Base-by-base conservation (phyloP, 164 flowering plant genomes). In the Santalum album region DNA sequence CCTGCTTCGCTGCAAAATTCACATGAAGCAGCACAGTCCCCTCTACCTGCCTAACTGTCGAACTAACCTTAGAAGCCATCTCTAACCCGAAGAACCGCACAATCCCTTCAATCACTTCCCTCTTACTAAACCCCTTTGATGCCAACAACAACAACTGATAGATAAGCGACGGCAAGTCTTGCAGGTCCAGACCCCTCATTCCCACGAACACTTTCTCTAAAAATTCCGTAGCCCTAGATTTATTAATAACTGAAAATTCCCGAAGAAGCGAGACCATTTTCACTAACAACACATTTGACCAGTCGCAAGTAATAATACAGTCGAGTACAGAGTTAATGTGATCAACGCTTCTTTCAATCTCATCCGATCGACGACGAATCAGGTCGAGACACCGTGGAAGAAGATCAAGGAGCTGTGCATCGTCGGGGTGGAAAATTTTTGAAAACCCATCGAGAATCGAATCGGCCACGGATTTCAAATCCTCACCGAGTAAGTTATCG, bases 1-100 rank as follows among this genome's bases (percentile, higher is more conserved):
- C 95, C 76, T 86, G 97, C 77, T 84, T 90, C 75, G 83, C 97
- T 0, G 95, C 86, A 54, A 90, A 90, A 76, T 90, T 86, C 47
- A 90, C 70, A 68, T 84, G 97, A 22, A 90, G 79, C 74, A 90
- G 67, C 18, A 81, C 90, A 7, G 97, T 90, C 61, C 92, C 95
- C 62, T 90, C 92, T 22, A 90, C 86, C 69, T 90, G 95, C 69
- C 78, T 76, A 56, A 72, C 63, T 1, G 71, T 74, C 0, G 80
- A 74, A 36, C 57, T 61, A 34, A 34, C 62, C 35, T 65, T 77
- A 19, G 45, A 15, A 25, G 60, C 72, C 57, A 50, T 16, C 45
- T 65, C 69, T 12, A 63, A 58, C 40, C 92, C 86, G 26, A 90
- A 84, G 67, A 81, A 81, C 66, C 64, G 32, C 42, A 80, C 69